phyloP scores from a whole-genome alignment of 345 rosid genomes.

The Capsella bursapastoris region DNA sequence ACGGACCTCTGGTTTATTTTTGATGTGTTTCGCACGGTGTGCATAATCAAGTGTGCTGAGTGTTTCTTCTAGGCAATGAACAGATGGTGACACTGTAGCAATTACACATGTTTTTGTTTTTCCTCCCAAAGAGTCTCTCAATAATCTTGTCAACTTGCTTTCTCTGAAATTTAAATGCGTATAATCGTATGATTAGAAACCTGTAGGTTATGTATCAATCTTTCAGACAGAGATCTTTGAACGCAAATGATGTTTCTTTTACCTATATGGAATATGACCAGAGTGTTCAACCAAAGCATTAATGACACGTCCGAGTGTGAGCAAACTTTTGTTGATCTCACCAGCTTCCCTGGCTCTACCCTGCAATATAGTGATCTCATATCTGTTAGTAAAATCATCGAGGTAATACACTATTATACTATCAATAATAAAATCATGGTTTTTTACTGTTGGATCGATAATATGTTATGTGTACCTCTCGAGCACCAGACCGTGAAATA shows the following conservation, averaged over 20 bases:
- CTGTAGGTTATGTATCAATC: background rate
- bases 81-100: conserved; percentile 93
- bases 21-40: conserved; percentile 96
- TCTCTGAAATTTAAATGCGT: conserved; percentile 62
- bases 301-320: conserved; percentile 96
- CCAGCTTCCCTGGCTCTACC: conserved; percentile 99
- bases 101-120: conserved; percentile 98
- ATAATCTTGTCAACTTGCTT: conserved; percentile 91
- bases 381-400: conserved; percentile 13
- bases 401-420: background rate
- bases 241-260: conserved; percentile 22
- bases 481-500: conserved; percentile 98
- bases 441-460: background rate
- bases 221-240: background rate
- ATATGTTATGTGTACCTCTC: conserved; percentile 65
- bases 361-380: conserved; percentile 55
- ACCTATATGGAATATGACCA: conserved; percentile 97
- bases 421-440: conserved; percentile 2
- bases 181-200: conserved; percentile 10
- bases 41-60: conserved; percentile 98
- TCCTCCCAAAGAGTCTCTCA: conserved; percentile 99
- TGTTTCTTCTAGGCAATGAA: conserved; percentile 96
- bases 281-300: conserved; percentile 98
- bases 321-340: conserved; percentile 98
- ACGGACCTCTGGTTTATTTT: conserved; percentile 95